These are phyloP conservation scores for Axilococcus clingmanii DNA, from an alignment of 139 green algal species.

Conservation along the genomic window DNA sequence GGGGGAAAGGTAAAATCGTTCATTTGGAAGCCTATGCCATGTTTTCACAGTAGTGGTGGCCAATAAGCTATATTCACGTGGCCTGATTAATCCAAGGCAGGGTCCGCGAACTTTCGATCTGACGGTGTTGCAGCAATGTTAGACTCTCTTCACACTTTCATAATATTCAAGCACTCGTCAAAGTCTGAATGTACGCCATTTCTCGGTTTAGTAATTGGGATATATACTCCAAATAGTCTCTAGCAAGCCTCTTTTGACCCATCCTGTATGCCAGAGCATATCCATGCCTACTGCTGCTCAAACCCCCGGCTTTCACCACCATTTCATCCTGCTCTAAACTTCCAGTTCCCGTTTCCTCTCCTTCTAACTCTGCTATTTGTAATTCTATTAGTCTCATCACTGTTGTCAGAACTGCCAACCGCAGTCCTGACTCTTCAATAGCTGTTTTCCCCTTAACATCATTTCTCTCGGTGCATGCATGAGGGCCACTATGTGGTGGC, in stretches of 20 bases:
- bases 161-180: no score
- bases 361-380: slow-evolving; percentile 49
- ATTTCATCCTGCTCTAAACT: slow-evolving; percentile 34
- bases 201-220: slow-evolving; percentile 34
- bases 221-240: slow-evolving; percentile 40
- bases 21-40: no score
- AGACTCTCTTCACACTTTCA: no score
- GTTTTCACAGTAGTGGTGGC: no score
- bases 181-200: slow-evolving; percentile 35
- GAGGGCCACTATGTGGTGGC: background rate
- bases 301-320: slow-evolving; percentile 25
- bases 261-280: slow-evolving; percentile 58
- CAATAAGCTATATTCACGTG: no score
- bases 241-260: slow-evolving; percentile 58
- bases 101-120: no score
- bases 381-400: slow-evolving; percentile 61
- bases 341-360: slow-evolving; percentile 45
- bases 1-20: no score
- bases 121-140: no score
- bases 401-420: slow-evolving; percentile 59
- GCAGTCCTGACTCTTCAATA: slow-evolving; percentile 33
- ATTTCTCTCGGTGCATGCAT: background rate
- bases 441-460: background rate
- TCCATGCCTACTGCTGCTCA: background rate
- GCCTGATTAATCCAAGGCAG: no score